Evolutionary conservation across 1,284 basidiomycete genomes (phyloP).

Genomic region (Exsudoporus floridanus): DNA sequence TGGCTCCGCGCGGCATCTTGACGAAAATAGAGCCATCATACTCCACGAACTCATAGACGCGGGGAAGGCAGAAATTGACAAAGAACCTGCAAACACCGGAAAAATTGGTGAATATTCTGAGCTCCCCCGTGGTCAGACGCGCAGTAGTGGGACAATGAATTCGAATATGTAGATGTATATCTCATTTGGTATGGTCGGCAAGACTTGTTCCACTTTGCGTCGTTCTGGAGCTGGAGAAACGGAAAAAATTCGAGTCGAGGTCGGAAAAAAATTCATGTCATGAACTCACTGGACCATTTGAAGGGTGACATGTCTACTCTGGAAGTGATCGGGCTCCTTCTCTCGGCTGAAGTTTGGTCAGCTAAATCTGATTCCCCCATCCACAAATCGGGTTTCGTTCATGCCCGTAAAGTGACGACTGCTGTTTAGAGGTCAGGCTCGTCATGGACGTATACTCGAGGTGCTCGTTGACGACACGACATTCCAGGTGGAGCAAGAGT

Average conservation of each 20-base stretch:
- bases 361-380: not conserved
- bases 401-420: constrained; percentile 45
- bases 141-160: constrained; percentile 13
- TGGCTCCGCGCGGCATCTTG: not conserved
- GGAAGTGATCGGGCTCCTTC: too few species aligned
- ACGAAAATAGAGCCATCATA: constrained; percentile 21
- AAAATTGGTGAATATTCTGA: constrained; percentile 31
- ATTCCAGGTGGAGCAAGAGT: constrained; percentile 51
- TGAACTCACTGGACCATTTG: constrained; percentile 16
- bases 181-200: constrained; percentile 33
- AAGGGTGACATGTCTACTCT: constrained; percentile 12
- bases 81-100: constrained; percentile 47
- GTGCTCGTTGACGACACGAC: not conserved
- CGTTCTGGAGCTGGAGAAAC: constrained; percentile 21
- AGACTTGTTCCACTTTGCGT: not conserved
- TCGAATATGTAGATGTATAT: constrained; percentile 41
- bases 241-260: not conserved
- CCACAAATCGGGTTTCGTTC: constrained; percentile 43
- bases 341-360: too few species aligned
- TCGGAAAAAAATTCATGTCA: not conserved
- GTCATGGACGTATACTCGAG: not conserved
- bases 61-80: constrained; percentile 36
- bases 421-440: constrained; percentile 43
- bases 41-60: constrained; percentile 36
- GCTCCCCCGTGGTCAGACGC: constrained; percentile 6